Evolutionary conservation across 2,329 filamentous ascomycete species (phyloP).

Genomic region (Arthrobotrys sinensis): DNA sequence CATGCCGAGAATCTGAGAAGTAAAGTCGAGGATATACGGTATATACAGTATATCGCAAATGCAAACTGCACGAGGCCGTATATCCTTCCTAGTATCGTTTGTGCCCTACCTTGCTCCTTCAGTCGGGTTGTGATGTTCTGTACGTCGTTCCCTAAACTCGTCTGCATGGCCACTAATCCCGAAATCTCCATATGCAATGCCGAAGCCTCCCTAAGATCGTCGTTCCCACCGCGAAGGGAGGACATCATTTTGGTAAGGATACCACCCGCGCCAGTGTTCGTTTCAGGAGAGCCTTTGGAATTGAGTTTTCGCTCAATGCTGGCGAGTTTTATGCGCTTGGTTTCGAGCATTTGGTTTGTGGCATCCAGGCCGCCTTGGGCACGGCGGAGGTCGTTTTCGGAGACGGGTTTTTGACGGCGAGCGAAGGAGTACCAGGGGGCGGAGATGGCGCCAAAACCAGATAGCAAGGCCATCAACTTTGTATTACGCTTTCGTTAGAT

Average conservation of each 20-base stretch:
- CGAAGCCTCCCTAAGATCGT: conserved; percentile 74
- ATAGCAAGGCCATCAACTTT: conserved; percentile 87
- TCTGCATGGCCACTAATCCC: conserved; percentile 84
- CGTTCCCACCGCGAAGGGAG: conserved; percentile 77
- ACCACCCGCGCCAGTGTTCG: conserved; percentile 66
- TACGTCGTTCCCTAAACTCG: conserved; percentile 78
- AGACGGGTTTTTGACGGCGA: conserved; percentile 76
- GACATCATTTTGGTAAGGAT: conserved; percentile 83
- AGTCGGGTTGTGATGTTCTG: conserved; percentile 76
- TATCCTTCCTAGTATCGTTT: conserved; percentile 77
- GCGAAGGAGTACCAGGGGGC: conserved; percentile 88
- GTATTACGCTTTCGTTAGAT: conserved; percentile 66
- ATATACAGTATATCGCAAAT: conserved; percentile 87
- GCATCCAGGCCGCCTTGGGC: conserved; percentile 85
- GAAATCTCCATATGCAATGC: conserved; percentile 81
- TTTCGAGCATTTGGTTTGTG: conserved; percentile 82
- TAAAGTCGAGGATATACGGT: conserved; percentile 79
- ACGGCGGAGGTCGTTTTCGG: conserved; percentile 80
- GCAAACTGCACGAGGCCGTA: conserved; percentile 72
- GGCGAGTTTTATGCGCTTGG: conserved; percentile 81
- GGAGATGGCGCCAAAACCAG: conserved; percentile 89
- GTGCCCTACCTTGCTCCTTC: conserved; percentile 76
- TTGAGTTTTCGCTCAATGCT: conserved; percentile 76
- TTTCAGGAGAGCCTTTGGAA: conserved; percentile 64
- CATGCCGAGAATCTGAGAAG: conserved; percentile 65